Evolutionary conservation across 768 basidiomycete genomes (phyloP).

Genomic region (Mycena polygramma): DNA sequence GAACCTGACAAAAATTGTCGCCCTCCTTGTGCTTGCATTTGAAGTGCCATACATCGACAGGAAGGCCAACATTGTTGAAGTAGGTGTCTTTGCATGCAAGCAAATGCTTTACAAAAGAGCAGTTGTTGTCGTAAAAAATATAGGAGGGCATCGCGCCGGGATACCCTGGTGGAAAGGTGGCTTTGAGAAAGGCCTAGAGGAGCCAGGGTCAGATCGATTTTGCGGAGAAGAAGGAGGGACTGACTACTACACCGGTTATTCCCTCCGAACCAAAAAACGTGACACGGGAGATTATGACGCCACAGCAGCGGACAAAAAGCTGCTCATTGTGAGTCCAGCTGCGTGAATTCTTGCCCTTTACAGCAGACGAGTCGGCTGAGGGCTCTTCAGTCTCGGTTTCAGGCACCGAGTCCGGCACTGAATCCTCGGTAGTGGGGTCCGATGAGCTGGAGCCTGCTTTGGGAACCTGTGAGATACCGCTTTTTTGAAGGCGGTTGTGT

Average conservation of each 20-base stretch:
- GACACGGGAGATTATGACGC: conserved; percentile 35
- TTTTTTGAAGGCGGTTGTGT: not conserved
- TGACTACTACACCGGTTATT: conserved; percentile 9
- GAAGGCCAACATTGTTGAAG: conserved; percentile 22
- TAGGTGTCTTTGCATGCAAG: not conserved
- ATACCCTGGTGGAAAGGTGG: conserved; percentile 4
- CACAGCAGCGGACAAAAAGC: conserved; percentile 39
- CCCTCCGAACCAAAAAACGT: conserved; percentile 39
- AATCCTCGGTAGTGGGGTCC: no score
- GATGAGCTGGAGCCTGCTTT: not conserved
- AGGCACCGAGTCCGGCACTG: no score
- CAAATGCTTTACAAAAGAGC: conserved; percentile 26
- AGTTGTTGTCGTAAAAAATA: conserved; percentile 44
- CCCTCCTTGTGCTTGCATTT: conserved; percentile 28
- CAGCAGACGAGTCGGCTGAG: no score
- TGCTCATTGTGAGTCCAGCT: conserved; percentile 41
- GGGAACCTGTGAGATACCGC: not conserved
- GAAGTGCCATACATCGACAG: conserved; percentile 36
- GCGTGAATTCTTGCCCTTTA: no score
- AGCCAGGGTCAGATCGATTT: not conserved
- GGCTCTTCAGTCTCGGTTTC: no score
- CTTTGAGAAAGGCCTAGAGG: conserved; percentile 12
- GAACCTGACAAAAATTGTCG: conserved; percentile 14
- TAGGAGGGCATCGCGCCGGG: conserved; percentile 29
- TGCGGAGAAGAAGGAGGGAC: no score